Percentiles rank a stretch among this genome's conserved stretches.
These are phyloP conservation scores for Sporobolomyces phaffii DNA, from an alignment of 768 basidiomycete species.

Conservation along the genomic window DNA sequence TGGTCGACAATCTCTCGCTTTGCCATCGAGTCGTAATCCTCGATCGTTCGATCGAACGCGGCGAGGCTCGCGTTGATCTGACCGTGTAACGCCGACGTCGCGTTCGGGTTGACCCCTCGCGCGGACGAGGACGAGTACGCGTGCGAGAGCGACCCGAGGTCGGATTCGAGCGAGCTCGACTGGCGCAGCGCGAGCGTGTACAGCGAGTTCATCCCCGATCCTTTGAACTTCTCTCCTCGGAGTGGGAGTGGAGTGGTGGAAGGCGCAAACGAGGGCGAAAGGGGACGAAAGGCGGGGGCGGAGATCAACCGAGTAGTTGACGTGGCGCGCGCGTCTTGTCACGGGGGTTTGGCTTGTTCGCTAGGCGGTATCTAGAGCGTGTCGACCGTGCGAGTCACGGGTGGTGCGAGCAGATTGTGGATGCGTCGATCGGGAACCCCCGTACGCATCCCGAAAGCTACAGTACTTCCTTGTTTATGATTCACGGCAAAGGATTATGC, in stretches of 20 bases:
- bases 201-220: slow-evolving; percentile 72
- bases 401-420: too few relatives aligned
- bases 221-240: too few relatives aligned
- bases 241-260: neutral
- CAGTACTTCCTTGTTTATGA: too few relatives aligned
- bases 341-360: too few relatives aligned
- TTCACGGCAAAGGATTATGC: neutral
- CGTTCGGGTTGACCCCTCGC: slow-evolving; percentile 32
- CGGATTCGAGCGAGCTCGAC: slow-evolving; percentile 76
- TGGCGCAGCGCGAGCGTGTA: slow-evolving; percentile 91
- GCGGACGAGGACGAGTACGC: slow-evolving; percentile 60
- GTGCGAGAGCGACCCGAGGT: slow-evolving; percentile 72
- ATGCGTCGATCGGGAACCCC: too few relatives aligned
- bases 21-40: slow-evolving; percentile 95
- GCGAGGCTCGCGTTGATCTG: slow-evolving; percentile 97
- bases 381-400: too few relatives aligned
- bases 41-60: slow-evolving; percentile 86
- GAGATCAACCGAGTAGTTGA: too few relatives aligned
- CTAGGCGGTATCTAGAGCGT: too few relatives aligned
- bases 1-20: slow-evolving; percentile 91
- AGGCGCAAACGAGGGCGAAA: neutral
- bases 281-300: neutral
- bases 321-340: too few relatives aligned
- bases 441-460: too few relatives aligned
- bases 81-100: slow-evolving; percentile 54